A percentile compares a stretch with the other conserved stretches of the same genome.
Evolutionary conservation across 106 monocot genomes (phyloP).

Genomic region (Vanilla planifolia): DNA sequence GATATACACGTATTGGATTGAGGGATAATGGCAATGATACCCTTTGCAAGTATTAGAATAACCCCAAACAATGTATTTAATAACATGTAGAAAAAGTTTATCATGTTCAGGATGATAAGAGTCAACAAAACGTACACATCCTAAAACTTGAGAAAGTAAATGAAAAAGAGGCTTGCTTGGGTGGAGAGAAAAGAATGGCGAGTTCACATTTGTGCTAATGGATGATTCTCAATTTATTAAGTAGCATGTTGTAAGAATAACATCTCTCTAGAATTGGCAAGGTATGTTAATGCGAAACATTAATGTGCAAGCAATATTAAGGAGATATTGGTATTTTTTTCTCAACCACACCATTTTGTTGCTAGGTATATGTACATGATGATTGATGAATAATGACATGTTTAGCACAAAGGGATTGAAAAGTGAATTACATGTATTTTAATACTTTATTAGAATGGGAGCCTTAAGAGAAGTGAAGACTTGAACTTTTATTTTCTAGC

Average conservation of each 20-base stretch:
- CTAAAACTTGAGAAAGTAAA: not conserved
- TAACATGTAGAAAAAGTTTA: not conserved
- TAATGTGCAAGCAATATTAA: not conserved
- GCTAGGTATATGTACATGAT: not conserved
- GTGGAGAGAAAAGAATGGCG: not conserved
- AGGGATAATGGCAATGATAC: not conserved
- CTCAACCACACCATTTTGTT: not conserved
- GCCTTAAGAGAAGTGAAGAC: not conserved
- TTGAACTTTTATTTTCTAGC: not conserved
- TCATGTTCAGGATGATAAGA: not conserved
- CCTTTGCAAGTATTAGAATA: not conserved
- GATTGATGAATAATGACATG: not conserved
- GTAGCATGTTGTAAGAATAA: not conserved
- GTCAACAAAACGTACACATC: not conserved
- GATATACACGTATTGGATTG: not conserved
- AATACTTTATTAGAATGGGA: not conserved
- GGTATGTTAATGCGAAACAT: not conserved
- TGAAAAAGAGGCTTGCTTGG: not conserved
- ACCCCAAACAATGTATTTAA: not conserved
- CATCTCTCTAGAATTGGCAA: not conserved
- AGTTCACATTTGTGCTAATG: not conserved
- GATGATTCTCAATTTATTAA: not conserved
- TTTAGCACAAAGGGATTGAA: not conserved
- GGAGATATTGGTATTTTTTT: too few species aligned
- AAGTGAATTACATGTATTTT: not conserved